Evolutionary conservation across 257 asterid genomes (phyloP), one percentile per base, ranked within the genome.

Genomic region (Scutellaria minor): DNA sequence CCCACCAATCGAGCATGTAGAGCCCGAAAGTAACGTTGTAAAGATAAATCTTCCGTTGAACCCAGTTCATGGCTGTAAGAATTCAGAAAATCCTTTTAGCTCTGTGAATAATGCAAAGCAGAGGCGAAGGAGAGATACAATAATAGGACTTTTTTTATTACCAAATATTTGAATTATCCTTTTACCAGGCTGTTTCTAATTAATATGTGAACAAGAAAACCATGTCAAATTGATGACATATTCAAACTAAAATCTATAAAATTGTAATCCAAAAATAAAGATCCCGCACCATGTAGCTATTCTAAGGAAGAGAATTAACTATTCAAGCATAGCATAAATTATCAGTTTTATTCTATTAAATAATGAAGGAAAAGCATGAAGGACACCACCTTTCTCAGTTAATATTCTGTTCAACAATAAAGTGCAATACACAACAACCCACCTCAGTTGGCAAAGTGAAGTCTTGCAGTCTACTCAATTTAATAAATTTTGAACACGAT

Each of bases 1-100:
- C 97, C 96, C 97, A 91, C 95, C 96, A 89, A 73, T 91, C 96
- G 72, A 91, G 70, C 97, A 89, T 87, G 76, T 86, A 91, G 58
- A 91, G 92, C n/a, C 97, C 97, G 47, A 89, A 89, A 22, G 97
- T 89, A 15, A 89, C 96, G 56, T 91, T 89, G 87, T 91, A 91
- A 2, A 87, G 92, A 76, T 87, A 85, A 61, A 87, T 85, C 81
- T 91, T 91, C 73, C 91, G 90, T 66, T 89, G 97, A 76, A 91
- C 62, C 87, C 87, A 87, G 67, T 91, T 89, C 94, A 87, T 90
- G 20, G 15, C 71, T 66, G 69, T 18, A 6, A 9, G 24, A 64
- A 50, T 37, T 57, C 61, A 20, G 50, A 42, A 53, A 22, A 12
- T 24, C 44, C 2, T 9, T 53, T 11, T 2, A 37, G 18, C 6